Evolutionary conservation across 306 rosid species (phyloP), one percentile per base, ranked within the genome.

Genomic region (Malus sieversii): DNA sequence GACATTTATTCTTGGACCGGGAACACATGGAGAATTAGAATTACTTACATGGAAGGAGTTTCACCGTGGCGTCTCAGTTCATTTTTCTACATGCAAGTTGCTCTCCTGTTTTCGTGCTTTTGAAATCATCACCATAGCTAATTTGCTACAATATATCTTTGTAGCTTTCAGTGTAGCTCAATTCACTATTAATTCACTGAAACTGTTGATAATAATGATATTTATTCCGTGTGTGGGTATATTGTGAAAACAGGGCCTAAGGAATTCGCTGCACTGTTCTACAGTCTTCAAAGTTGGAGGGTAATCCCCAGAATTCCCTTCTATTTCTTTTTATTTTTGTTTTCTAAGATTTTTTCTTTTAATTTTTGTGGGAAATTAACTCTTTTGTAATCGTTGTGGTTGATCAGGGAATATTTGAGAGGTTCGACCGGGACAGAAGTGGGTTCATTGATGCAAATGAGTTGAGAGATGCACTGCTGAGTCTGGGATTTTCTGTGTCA

Each of bases 241-340:
- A 32, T 71, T 60, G 68, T 59, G 58, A 66, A 78, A 76, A 84
- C 86, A 95, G 98, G 99, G 67, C 97, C 99, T 44, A 92, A 92
- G 91, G 99, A 95, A 78, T 95, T 95, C 81, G 83, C 90, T 66
- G 69, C 96, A 23, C 59, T 95, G 65, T 92, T 95, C 84, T 90
- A 95, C 87, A 87, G 97, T 78, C 99, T 95, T 78, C 97, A 90
- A 85, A 88, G 69, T 84, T 92, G 99, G 99, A 89, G 96, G 97
- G 99, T 95, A 83, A 77, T 73, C 63, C 35, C 35, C 51, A 4
- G 30, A 71, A 13, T 11, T 4, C 6, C 10, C 4, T 46, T 62
- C 20, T 22, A 4, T 16, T 3, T 0, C 20, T 8, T 18, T 5
- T 11, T 2, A 1, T 3, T n/a, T 55, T 0, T 27, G 0, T 15